Evolutionary conservation across 805 yeast species (phyloP).

Genomic region (Saturnispora quitensis): DNA sequence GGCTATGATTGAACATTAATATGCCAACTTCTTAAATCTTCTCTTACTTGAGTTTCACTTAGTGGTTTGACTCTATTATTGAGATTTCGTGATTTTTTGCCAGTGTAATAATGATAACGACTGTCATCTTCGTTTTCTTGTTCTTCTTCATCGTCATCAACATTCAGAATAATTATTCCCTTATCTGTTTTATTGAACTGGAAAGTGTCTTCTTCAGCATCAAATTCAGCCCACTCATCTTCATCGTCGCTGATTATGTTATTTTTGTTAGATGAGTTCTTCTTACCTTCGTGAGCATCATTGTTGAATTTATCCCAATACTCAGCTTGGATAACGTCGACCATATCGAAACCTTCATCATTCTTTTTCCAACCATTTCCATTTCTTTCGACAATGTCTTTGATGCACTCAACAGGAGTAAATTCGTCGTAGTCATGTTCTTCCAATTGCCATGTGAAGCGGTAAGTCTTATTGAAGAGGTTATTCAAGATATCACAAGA

Average conservation of each 20-base stretch:
- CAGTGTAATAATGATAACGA: not conserved
- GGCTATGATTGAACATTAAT: slow-evolving; percentile 11
- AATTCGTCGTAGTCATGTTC: slow-evolving; percentile 31
- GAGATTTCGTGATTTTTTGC: not conserved
- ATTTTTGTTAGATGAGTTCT: not conserved
- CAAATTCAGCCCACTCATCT: slow-evolving; percentile 10
- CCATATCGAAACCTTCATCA: slow-evolving; percentile 34
- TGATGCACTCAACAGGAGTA: slow-evolving; percentile 62
- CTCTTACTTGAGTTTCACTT: slow-evolving; percentile 26
- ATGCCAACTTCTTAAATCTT: slow-evolving; percentile 36
- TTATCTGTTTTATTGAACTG: not conserved
- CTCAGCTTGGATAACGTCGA: slow-evolving; percentile 28
- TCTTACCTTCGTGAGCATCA: not conserved
- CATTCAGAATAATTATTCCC: not conserved
- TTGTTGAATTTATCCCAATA: slow-evolving; percentile 7
- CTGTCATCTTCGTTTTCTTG: slow-evolving; percentile 1
- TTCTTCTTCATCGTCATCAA: not conserved
- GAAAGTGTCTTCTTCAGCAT: slow-evolving; percentile 1
- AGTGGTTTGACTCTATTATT: slow-evolving; percentile 15
- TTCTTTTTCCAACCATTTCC: slow-evolving; percentile 59
- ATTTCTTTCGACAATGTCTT: slow-evolving; percentile 58
- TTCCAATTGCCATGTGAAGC: slow-evolving; percentile 26
- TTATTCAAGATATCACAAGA: slow-evolving; percentile 13
- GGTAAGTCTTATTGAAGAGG: slow-evolving; percentile 23
- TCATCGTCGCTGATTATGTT: not conserved